phyloP scores from a whole-genome alignment of 1,284 basidiomycete species.

The Porphyrellus sp. region DNA sequence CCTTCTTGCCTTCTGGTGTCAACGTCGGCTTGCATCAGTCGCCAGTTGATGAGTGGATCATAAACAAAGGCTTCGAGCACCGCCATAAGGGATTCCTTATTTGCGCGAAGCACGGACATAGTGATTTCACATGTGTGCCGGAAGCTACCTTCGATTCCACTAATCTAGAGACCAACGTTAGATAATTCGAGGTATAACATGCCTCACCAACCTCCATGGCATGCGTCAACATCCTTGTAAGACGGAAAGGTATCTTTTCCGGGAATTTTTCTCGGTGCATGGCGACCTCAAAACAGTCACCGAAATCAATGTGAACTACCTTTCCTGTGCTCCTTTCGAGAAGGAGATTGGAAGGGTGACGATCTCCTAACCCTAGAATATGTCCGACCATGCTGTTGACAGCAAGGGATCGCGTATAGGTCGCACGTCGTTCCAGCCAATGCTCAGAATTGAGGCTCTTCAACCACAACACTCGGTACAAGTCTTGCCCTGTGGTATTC shows the following conservation, averaged over 20 bases:
- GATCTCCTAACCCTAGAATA: slow-evolving; percentile 96
- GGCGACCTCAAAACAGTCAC: slow-evolving; percentile 92
- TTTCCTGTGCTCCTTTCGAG: slow-evolving; percentile 92
- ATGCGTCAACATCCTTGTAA: slow-evolving; percentile 97
- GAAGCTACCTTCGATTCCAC: slow-evolving; percentile 97
- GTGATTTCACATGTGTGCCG: slow-evolving; percentile 95
- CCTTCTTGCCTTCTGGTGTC: slow-evolving; percentile 63
- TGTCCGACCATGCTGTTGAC: slow-evolving; percentile 98
- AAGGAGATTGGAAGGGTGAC: slow-evolving; percentile 95
- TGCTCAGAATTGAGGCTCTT: slow-evolving; percentile 95
- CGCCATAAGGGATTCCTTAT: slow-evolving; percentile 97
- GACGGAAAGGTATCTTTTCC: slow-evolving; percentile 96
- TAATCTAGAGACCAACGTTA: slow-evolving; percentile 55
- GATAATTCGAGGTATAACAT: neutral
- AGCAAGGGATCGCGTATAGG: slow-evolving; percentile 93
- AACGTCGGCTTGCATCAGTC: slow-evolving; percentile 73
- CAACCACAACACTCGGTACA: slow-evolving; percentile 98
- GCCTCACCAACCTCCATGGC: slow-evolving; percentile 84
- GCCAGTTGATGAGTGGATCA: slow-evolving; percentile 88
- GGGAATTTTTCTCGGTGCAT: slow-evolving; percentile 99
- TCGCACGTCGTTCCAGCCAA: slow-evolving; percentile 96
- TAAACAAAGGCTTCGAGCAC: slow-evolving; percentile 95
- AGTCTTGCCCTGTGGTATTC: slow-evolving; percentile 97
- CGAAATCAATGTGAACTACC: slow-evolving; percentile 97
- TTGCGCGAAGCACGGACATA: slow-evolving; percentile 94